A percentile compares a stretch with the other conserved stretches of the same genome.
These are phyloP conservation scores for Pochonia chlamydosporia DNA, from an alignment of 2,329 filamentous ascomycete species.

Conservation along the genomic window DNA sequence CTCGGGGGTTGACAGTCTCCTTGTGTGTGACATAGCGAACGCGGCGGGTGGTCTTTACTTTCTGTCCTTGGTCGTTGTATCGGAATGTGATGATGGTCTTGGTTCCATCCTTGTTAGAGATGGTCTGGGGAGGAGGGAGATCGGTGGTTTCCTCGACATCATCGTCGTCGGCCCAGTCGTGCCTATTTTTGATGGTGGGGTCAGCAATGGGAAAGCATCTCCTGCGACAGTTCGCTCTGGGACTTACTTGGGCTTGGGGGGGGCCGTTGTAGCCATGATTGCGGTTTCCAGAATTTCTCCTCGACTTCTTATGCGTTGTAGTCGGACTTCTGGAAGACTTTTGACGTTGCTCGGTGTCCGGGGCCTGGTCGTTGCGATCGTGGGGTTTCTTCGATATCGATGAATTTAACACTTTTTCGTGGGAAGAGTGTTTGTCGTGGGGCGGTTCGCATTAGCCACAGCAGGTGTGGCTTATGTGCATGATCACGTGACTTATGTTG, in stretches of 20 bases:
- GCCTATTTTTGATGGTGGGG: conserved; percentile 37
- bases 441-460: conserved; percentile 24
- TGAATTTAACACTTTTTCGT: conserved; percentile 38
- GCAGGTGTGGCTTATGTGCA: conserved; percentile 6
- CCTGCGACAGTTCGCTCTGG: conserved; percentile 5
- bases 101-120: conserved; percentile 96
- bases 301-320: background rate
- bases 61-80: conserved; percentile 88
- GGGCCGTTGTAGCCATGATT: conserved; percentile 33
- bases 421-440: conserved; percentile 29
- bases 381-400: conserved; percentile 30
- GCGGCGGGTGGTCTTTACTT: conserved; percentile 94
- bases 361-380: conserved; percentile 23
- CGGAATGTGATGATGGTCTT: conserved; percentile 90
- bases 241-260: conserved; percentile 35
- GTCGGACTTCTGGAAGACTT: background rate
- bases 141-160: conserved; percentile 68
- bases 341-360: conserved; percentile 16
- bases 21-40: conserved; percentile 89
- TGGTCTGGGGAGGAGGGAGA: conserved; percentile 81
- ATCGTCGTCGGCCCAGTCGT: conserved; percentile 95
- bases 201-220: conserved; percentile 17
- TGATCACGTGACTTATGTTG: conserved; percentile 22
- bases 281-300: conserved; percentile 7
- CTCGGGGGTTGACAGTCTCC: conserved; percentile 91